phyloP scores from a whole-genome alignment of 495 filamentous ascomycete genomes.

The Talaromyces liani region DNA sequence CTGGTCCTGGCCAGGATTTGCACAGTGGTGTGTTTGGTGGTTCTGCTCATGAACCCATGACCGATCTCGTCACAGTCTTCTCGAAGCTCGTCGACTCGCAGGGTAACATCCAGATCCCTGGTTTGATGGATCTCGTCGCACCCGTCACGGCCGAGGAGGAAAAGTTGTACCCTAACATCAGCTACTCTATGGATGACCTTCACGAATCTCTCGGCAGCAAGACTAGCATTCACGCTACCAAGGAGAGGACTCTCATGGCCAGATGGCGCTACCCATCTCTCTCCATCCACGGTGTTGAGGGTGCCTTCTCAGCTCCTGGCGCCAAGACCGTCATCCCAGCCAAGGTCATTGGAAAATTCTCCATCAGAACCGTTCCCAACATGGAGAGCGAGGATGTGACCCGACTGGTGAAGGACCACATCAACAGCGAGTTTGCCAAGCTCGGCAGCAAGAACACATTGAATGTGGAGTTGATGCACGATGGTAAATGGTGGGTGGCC shows the following conservation, averaged over 20 bases:
- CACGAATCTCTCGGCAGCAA: constrained; percentile 82
- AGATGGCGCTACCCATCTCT: constrained; percentile 91
- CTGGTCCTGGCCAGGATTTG: constrained; percentile 85
- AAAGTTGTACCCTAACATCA: constrained; percentile 72
- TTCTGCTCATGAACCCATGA: constrained; percentile 96
- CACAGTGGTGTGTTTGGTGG: constrained; percentile 97
- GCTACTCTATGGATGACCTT: constrained; percentile 91
- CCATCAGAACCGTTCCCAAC: constrained; percentile 91
- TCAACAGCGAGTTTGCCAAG: constrained; percentile 72
- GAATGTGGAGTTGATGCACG: constrained; percentile 72
- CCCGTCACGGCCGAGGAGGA: constrained; percentile 83
- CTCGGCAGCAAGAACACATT: constrained; percentile 85
- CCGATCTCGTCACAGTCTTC: constrained; percentile 77
- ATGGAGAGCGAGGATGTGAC: constrained; percentile 92
- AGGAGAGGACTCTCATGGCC: constrained; percentile 87
- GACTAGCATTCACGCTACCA: constrained; percentile 76
- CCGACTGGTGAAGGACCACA: constrained; percentile 68
- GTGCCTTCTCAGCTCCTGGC: constrained; percentile 85
- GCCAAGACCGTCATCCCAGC: constrained; percentile 99
- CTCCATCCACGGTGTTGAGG: constrained; percentile 94
- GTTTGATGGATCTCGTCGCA: constrained; percentile 84
- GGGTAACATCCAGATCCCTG: constrained; percentile 84
- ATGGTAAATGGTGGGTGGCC: constrained; percentile 97
- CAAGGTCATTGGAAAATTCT: constrained; percentile 97
- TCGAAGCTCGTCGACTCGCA: constrained; percentile 76